Evolutionary conservation across 352 stramenopile species (phyloP), one percentile per base, ranked within the genome.

Genomic region (Globisporangium spiculum): DNA sequence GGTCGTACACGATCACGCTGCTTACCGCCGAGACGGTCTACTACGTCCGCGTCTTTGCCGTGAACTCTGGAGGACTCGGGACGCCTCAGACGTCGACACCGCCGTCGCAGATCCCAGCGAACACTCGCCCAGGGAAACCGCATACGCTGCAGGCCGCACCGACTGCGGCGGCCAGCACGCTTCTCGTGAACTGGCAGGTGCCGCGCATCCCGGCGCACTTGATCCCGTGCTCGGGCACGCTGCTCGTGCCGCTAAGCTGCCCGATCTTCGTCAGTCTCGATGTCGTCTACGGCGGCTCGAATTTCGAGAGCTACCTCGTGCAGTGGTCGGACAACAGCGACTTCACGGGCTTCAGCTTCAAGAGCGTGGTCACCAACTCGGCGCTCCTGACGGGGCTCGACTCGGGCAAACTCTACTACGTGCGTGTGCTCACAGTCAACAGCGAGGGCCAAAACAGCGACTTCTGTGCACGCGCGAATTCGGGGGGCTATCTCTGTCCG

Each of bases 251-350:
- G 27, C 62, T 81, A 48, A 75, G 74, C 58, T 94, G 87, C 57
- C 83, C 85, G 1, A 62, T 83, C 48, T 78, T 84, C 20, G 79
- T 86, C 52, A 90, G 80, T 36, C 67, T 91, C 3, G 98, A 98
- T 70, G 91, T 94, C 41, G 94, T 97, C 6, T 92, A 92, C 73
- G 95, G 94, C 27, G 97, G 96, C 53, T 89, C 88, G 46, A 81
- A 77, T 46, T 88, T 99, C 18, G 84, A 91, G 69, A 88, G 86
- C 27, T 99, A 99, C 76, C 60, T 98, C 5, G 86, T 99, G n/a
- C 94, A 99, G 72, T 98, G 92, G 87, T 76, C 81, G 0, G 73
- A 74, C 16, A 81, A 70, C 20, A 86, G 72, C 44, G 76, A 81
- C 38, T 97, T 98, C 61, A 86, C 82, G 24, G 84, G 86, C 62